Evolutionary conservation across 306 rosid species (phyloP).

Genomic region (Hylodesmum podocarpum): DNA sequence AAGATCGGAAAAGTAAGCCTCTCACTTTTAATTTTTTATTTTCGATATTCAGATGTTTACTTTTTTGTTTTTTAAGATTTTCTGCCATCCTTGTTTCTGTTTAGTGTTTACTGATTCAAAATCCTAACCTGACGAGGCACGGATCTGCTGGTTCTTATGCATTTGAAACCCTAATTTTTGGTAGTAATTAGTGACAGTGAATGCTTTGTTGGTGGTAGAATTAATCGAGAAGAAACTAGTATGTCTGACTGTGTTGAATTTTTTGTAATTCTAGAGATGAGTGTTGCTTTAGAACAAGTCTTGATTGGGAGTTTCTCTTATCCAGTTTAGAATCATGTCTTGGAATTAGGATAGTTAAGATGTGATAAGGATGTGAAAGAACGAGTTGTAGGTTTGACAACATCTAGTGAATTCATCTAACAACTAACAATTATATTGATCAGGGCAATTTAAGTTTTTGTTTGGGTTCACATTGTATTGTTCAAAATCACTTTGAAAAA

Average conservation of each 20-base stretch:
- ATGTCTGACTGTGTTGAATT: neutral
- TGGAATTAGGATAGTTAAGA: neutral
- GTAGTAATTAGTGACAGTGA: neutral
- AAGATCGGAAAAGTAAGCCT: constrained; percentile 61
- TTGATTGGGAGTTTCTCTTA: neutral
- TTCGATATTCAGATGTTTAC: neutral
- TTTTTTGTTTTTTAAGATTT: neutral
- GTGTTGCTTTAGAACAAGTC: neutral
- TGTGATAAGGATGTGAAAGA: neutral
- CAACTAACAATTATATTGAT: neutral
- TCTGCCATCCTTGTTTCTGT: neutral
- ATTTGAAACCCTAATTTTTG: neutral
- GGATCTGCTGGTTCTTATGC: neutral
- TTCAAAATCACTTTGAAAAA: neutral
- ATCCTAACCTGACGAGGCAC: neutral
- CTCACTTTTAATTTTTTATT: neutral
- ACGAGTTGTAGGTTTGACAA: neutral
- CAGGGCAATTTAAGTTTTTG: neutral
- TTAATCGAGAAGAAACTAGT: neutral
- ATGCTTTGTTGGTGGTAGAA: neutral
- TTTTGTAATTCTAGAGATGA: neutral
- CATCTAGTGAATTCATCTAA: neutral
- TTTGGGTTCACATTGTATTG: neutral
- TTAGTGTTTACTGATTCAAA: constrained; percentile 19
- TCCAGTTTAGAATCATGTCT: neutral